Base-by-base conservation (phyloP, 495 filamentous ascomycete species). In the Immersiella caudata region DNA sequence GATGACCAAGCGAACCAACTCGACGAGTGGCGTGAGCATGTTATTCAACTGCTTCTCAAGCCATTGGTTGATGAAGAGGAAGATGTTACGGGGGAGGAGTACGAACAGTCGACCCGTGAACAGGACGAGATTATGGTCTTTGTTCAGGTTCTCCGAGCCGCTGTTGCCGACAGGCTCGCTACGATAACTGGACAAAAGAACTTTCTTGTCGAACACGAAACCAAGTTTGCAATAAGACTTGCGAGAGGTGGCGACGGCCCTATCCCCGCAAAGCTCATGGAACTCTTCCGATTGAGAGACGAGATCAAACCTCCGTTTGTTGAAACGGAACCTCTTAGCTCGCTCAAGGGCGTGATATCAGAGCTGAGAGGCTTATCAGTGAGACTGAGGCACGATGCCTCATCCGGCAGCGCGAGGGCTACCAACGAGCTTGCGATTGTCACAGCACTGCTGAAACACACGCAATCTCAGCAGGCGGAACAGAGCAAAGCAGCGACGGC, bases 111-210 rank as follows among this genome's bases (percentile, higher is more conserved):
- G 2, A 94, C 91, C 0, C 92, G 91, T 74, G 83, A 89, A 51
- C 94, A 97, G 75, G 93, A 96, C 68, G 79, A 84, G 33, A 88
- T 96, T 40, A 91, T 93, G 78, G 91, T 90, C 20, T 96, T 94
- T 74, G 88, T 94, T 67, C 85, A 93, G 67, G 89, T 87, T 18
- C 79, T 97, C 33, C 82, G 92, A 62, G 87, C 89, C 0, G 82
- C 90, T 64, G 84, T 94, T 59, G 89, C 91, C 14, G 93, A 97
- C 76, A 88, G 93, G 22, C 85, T 92, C 64, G 87, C 90, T 67
- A 83, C 87, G 21, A 76, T 97, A 7, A 90, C 90, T 12, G 93
- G 91, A 0, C 85, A 92, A 65, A 82, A 82, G 59, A 95, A 95
- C 71, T 78, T 84, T n/a, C 85, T 94, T n/a, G 86, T 94, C 33